These are phyloP conservation scores for Cercophora sp. DNA, from an alignment of 495 filamentous ascomycete genomes.

Conservation along the genomic window DNA sequence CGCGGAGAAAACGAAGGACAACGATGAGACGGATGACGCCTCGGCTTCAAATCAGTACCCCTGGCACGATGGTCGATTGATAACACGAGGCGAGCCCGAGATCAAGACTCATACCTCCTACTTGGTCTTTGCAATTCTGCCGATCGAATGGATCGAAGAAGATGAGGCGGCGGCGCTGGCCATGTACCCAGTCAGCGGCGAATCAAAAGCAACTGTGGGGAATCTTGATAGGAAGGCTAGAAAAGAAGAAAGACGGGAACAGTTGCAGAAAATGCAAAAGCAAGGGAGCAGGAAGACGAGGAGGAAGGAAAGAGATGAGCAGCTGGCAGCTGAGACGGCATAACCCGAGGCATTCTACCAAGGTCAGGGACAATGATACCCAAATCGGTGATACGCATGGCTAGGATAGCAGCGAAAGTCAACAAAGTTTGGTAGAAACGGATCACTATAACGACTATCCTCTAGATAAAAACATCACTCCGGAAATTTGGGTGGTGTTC, in stretches of 20 bases:
- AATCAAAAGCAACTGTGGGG: constrained; percentile 43
- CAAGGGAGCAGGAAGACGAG: constrained; percentile 21
- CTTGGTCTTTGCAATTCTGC: constrained; percentile 87
- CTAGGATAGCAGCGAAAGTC: too few species aligned
- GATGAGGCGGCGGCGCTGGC: constrained; percentile 68
- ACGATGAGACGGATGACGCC: not conserved
- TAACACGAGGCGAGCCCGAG: constrained; percentile 78
- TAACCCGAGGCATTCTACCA: not conserved
- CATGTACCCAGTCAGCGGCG: constrained; percentile 54
- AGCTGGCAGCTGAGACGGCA: constrained; percentile 16
- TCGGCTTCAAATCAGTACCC: too few species aligned
- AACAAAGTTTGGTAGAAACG: too few species aligned
- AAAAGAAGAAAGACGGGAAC: constrained; percentile 44
- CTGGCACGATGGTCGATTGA: constrained; percentile 63
- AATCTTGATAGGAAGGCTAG: constrained; percentile 50
- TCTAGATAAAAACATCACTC: not conserved
- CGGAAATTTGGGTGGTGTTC: not conserved
- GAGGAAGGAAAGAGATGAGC: constrained; percentile 26
- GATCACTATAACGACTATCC: too few species aligned
- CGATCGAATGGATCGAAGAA: constrained; percentile 75
- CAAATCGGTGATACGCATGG: not conserved
- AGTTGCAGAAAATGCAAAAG: constrained; percentile 27
- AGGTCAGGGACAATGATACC: not conserved
- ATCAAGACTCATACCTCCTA: constrained; percentile 94
- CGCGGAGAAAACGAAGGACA: constrained; percentile 14